Evolutionary conservation across 257 asterid species (phyloP).

Genomic region (Hygrophila difformis): DNA sequence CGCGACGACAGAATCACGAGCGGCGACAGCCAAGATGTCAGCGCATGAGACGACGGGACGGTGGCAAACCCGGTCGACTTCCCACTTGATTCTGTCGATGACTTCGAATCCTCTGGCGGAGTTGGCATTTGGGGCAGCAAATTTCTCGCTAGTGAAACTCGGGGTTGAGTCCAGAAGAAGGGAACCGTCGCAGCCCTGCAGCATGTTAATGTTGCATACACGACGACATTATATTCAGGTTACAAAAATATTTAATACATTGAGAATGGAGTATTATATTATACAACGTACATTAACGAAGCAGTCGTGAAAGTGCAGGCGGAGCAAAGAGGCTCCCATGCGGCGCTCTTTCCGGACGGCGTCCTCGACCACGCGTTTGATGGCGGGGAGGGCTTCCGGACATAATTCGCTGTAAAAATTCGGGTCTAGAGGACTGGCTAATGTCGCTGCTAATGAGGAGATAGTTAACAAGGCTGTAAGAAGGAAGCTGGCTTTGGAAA

Average conservation of each 20-base stretch:
- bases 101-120: too few species aligned
- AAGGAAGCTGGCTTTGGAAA: not conserved
- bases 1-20: constrained; percentile 44
- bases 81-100: constrained; percentile 41
- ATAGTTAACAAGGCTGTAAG: not conserved
- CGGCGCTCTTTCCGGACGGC: constrained; percentile 30
- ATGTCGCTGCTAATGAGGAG: not conserved
- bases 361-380: constrained; percentile 23
- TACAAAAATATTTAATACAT: too few species aligned
- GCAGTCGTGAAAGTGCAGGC: too few species aligned
- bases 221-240: too few species aligned
- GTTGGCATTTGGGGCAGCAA: too few species aligned
- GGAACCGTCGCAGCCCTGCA: constrained; percentile 54
- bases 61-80: constrained; percentile 30
- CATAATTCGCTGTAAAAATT: constrained; percentile 18
- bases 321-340: too few species aligned
- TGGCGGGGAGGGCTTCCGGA: too few species aligned
- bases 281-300: too few species aligned
- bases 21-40: constrained; percentile 48
- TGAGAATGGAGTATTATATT: too few species aligned
- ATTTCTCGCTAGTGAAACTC: constrained; percentile 26
- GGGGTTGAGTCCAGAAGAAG: constrained; percentile 32
- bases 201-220: too few species aligned
- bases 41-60: constrained; percentile 42
- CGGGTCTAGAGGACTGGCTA: constrained; percentile 10